These are phyloP conservation scores for Coix lacrymajobi DNA, from an alignment of 176 grass and related monocot genomes.

Conservation along the genomic window DNA sequence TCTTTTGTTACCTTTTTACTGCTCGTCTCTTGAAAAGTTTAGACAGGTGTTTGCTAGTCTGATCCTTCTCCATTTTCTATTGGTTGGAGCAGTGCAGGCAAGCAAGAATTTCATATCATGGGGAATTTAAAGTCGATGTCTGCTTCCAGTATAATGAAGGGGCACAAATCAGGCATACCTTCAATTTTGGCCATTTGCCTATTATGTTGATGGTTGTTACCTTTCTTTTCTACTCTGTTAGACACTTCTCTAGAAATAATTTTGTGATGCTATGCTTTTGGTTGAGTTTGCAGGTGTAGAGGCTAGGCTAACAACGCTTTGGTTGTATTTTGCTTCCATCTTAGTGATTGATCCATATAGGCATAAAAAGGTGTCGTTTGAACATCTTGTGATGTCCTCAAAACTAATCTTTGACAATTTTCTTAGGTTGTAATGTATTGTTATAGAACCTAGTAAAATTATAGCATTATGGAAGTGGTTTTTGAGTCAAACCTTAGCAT, in stretches of 20 bases:
- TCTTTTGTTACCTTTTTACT: neutral
- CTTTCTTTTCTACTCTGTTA: neutral
- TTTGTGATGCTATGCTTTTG: constrained; percentile 1
- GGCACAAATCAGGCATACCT: constrained; percentile 45
- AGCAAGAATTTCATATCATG: constrained; percentile 58
- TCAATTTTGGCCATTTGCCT: constrained; percentile 81
- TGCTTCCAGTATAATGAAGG: constrained; percentile 52
- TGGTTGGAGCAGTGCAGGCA: constrained; percentile 67
- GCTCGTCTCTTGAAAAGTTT: neutral
- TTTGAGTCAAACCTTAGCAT: neutral
- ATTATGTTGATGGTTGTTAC: constrained; percentile 91
- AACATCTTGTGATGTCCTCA: neutral
- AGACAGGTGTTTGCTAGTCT: neutral
- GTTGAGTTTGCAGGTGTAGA: neutral
- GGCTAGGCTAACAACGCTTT: neutral
- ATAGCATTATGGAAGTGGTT: neutral
- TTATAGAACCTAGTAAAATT: neutral
- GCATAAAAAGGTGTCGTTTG: neutral
- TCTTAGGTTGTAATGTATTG: neutral
- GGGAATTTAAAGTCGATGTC: constrained; percentile 57
- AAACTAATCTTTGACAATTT: neutral
- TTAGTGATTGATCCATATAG: neutral
- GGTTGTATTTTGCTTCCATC: neutral
- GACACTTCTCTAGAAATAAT: neutral
- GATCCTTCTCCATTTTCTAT: constrained; percentile 23